Evolutionary conservation across 2,329 filamentous ascomycete genomes (phyloP), one percentile per base, ranked within the genome.

Genomic region (Torrubiellomyces zombiae): DNA sequence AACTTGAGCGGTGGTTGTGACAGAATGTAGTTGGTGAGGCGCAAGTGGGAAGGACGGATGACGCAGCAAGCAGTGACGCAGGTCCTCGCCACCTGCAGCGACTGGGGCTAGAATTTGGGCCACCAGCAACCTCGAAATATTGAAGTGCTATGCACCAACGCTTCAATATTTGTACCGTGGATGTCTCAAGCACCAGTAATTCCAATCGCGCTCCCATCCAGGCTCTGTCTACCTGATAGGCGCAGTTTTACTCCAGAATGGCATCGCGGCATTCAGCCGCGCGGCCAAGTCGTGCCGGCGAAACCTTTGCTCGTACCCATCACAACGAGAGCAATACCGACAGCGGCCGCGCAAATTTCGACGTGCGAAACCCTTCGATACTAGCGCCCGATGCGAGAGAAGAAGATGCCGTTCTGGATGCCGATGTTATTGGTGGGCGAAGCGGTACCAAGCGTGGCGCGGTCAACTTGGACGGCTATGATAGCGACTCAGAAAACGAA

Each of bases 391-490:
- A 91, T 45, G 77, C 72, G 2, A 66, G 67, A 3, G 77, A 77
- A 35, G 71, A 54, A 13, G 62, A 83, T 38, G 69, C 71, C 0
- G 67, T 86, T 15, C 67, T 98, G 7, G 81, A 92, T 25, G 82
- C 85, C 13, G 89, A 95, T 44, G 85, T 94, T 19, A 94, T 95
- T 35, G 83, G 85, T 10, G 78, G 75, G 2, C 63, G 70, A 11
- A 69, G 69, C 2, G 70, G 73, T 7, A 80, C 82, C 1, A 93
- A 93, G 49, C 80, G 89, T 33, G 86, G 86, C 37, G 89, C 86
- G 0, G 80, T 98, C 28, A 94, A 95, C 43, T 72, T 98, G 20
- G 89, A 95, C 43, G 89, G 89, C 25, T 98, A 95, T 54, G 86
- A 95, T 38, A 89, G 78, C 7, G 89, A 98, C 51, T 92, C 86